Percentiles rank a stretch among this genome's conserved stretches.
Evolutionary conservation across 78 protist species (phyloP).

Genomic region (Dictyostelium firmibasis): DNA sequence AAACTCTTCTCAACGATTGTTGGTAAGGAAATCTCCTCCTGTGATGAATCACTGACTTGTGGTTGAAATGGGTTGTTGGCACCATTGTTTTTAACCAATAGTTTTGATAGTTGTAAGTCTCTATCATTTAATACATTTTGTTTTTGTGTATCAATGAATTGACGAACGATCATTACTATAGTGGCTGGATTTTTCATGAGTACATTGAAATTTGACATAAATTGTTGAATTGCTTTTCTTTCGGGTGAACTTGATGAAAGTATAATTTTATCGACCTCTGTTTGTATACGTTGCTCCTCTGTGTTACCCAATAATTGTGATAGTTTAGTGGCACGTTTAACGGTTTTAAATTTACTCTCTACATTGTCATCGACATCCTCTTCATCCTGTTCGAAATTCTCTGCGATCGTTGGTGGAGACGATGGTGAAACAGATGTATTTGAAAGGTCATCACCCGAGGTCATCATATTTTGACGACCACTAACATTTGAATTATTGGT

Average conservation of each 20-base stretch:
- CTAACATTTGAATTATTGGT: too few species aligned
- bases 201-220: constrained; percentile 37
- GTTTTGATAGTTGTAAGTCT: constrained; percentile 12
- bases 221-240: constrained; percentile 50
- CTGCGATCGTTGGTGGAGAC: background rate
- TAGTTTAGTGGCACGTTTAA: constrained; percentile 45
- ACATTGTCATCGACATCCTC: background rate
- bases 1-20: constrained; percentile 42
- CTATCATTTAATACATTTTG: constrained; percentile 37
- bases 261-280: constrained; percentile 61
- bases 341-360: background rate
- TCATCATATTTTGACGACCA: background rate
- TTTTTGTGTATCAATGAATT: constrained; percentile 43
- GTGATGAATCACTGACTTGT: background rate
- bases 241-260: constrained; percentile 28
- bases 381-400: background rate
- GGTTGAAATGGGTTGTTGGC: background rate
- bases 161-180: constrained; percentile 3
- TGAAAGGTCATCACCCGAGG: background rate
- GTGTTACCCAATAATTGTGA: constrained; percentile 60
- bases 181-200: constrained; percentile 40
- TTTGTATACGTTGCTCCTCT: constrained; percentile 62
- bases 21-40: constrained; percentile 22
- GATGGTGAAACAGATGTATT: constrained; percentile 44
- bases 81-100: background rate